Conservation (phyloP, 306 rosid species). For the Vicia villosa region DNA sequence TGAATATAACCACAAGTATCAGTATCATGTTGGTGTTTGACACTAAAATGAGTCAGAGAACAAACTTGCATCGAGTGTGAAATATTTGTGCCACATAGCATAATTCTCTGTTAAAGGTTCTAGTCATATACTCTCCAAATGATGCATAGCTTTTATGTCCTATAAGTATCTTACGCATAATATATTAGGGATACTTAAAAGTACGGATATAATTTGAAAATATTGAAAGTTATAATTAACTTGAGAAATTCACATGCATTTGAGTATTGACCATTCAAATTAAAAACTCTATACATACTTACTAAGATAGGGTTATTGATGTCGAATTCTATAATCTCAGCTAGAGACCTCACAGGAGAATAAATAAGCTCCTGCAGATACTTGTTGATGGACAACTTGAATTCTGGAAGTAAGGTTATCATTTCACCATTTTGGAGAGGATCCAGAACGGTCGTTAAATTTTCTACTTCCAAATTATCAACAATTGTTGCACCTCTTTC, state of each 20-base stretch:
- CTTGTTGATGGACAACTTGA: constrained; percentile 50
- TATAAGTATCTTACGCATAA: neutral
- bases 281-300: constrained; percentile 1
- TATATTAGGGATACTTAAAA: neutral
- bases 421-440: constrained; percentile 44
- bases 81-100: neutral
- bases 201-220: neutral
- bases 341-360: constrained; percentile 58
- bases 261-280: neutral
- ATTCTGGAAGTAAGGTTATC: constrained; percentile 41
- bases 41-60: neutral
- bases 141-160: neutral
- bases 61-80: neutral
- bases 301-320: constrained; percentile 46
- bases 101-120: neutral
- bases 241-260: neutral
- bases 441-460: constrained; percentile 41
- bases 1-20: neutral
- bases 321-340: constrained; percentile 63
- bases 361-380: constrained; percentile 50
- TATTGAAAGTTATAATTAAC: neutral
- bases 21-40: neutral
- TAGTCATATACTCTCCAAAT: neutral
- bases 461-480: constrained; percentile 62
- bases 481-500: constrained; percentile 60